Conservation (phyloP, 495 filamentous ascomycete genomes). For the Penicillium dipodomyicola region DNA sequence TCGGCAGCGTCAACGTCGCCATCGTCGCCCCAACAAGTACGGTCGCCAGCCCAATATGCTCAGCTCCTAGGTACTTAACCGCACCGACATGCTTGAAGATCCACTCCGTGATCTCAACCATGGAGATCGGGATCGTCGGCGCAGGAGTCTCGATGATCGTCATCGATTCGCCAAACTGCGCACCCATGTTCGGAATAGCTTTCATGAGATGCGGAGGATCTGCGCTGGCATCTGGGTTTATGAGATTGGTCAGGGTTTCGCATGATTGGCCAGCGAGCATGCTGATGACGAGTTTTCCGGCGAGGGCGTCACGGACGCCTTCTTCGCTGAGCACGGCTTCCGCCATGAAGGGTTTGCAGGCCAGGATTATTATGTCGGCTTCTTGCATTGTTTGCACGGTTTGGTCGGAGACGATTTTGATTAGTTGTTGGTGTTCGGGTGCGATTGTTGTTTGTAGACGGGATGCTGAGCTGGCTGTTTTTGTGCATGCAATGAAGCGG, state of each 20-base stretch:
- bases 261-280: conserved; percentile 80
- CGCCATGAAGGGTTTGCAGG: conserved; percentile 39
- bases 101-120: conserved; percentile 26
- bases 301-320: conserved; percentile 39
- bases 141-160: conserved; percentile 32
- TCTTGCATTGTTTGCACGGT: conserved; percentile 28
- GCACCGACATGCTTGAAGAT: conserved; percentile 32
- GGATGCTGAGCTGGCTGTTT: conserved; percentile 27
- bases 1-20: conserved; percentile 33
- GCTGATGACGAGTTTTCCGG: conserved; percentile 77
- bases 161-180: conserved; percentile 35
- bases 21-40: conserved; percentile 34
- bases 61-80: conserved; percentile 30
- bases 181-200: conserved; percentile 39
- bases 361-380: conserved; percentile 36
- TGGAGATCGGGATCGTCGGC: conserved; percentile 6
- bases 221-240: conserved; percentile 36
- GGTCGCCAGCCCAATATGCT: conserved; percentile 31
- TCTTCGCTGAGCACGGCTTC: conserved; percentile 28
- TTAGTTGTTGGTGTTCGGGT: conserved; percentile 11
- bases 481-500: conserved; percentile 33
- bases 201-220: conserved; percentile 30
- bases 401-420: conserved; percentile 20
- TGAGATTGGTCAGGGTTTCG: conserved; percentile 56
- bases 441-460: conserved; percentile 16